Evolutionary conservation across 208 protist genomes (phyloP), one percentile per base, ranked within the genome.

Genomic region (Naegleria fowleri): DNA sequence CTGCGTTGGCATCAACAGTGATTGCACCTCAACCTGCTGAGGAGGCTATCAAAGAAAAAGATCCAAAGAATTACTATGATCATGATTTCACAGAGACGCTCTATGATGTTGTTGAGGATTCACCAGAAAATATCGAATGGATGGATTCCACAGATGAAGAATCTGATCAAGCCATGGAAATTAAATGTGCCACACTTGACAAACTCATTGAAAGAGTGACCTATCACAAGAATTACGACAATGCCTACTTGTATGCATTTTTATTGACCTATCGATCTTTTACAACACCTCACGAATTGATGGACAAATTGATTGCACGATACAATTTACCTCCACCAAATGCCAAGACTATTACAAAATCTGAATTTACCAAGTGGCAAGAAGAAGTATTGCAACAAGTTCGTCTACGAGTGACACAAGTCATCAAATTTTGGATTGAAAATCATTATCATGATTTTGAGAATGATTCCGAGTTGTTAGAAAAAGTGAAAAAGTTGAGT

Each of bases 391-490:
- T 91, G 40, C 22, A 86, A 39, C 22, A 86, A 40, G 36, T 83
- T 19, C 52, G 89, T 75, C 29, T 91, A 0, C 6, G 51, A 75
- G 55, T 91, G 6, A 75, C 48, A 22, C 40, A 91, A 86, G 11
- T 87, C 5, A 25, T 91, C 19, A 91, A 91, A 43, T 75, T 25
- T 29, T 91, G 89, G 89, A 33, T 91, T 39, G 89, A 91, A 59
- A 91, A 91, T 41, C 83, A 91, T 41, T 91, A 43, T 91, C 59
- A 91, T 91, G 89, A 91, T 29, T 91, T 91, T 83, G 89, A 86
- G 22, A 43, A 75, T 83, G 83, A 88, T 59, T 29, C 19, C 3
- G 48, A 67, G 19, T 83, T 91, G 25, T 40, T 91, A 52, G 48
- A 58, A 19, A 52, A 67, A 29, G 41, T 89, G 7, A 41, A 39